Conservation (phyloP, 768 basidiomycete species). For the Lactarius pseudohatsudake region DNA sequence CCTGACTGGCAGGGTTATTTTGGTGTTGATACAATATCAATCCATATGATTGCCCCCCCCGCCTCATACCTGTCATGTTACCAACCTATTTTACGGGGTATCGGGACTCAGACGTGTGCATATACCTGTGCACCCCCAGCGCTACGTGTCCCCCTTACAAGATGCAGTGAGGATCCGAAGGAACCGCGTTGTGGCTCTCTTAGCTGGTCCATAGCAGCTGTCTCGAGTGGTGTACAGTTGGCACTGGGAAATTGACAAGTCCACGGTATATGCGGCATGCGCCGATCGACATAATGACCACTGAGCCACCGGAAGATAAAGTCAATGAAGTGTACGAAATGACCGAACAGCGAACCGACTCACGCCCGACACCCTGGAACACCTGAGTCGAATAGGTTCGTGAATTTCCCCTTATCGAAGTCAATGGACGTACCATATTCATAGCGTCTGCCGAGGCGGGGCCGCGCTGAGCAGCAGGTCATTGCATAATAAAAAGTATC, state of each 20-base stretch:
- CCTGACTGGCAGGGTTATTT: background rate
- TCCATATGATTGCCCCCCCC: background rate
- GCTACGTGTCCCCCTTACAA: background rate
- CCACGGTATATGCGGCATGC: background rate
- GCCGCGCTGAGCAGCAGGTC: background rate
- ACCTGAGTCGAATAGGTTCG: background rate
- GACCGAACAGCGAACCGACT: background rate
- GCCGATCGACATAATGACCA: background rate
- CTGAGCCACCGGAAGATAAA: background rate
- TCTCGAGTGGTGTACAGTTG: too few species aligned
- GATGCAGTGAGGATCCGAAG: background rate
- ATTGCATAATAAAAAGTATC: background rate
- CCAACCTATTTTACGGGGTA: background rate
- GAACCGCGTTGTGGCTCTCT: background rate
- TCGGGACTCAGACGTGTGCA: background rate
- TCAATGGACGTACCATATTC: constrained; percentile 8
- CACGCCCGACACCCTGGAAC: background rate
- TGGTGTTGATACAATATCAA: background rate
- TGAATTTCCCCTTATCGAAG: background rate
- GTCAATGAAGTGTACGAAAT: background rate
- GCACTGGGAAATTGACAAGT: background rate
- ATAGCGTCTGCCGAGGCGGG: background rate
- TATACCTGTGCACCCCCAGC: background rate
- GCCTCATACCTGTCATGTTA: background rate
- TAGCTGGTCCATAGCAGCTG: background rate